Base-by-base conservation (phyloP, 1,284 basidiomycete species). In the Cerrena zonata region DNA sequence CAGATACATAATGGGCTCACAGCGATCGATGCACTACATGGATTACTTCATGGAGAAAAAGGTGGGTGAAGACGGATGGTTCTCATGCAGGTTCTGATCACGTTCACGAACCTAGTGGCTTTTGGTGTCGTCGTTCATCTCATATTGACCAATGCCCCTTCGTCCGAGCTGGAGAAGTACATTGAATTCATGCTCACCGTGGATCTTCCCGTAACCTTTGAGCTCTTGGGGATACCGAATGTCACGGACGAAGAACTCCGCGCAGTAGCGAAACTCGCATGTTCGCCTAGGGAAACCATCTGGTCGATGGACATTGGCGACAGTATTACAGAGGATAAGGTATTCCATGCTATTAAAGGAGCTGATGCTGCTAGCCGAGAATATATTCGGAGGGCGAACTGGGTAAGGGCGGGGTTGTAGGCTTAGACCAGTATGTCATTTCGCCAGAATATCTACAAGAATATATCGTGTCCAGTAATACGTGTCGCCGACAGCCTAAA, bases 1-100 rank as follows among this genome's bases (percentile, higher is more conserved):
- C 40, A 67, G 65, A 67, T 68, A 50, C 65, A 68, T 52, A 61
- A 68, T 43, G 66, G 65, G 15, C 57, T 68, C 47, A 68, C 66
- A 3, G 61, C 63, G 10, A 62, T 68, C n/a, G 60, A 65, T 21
- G 60, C 56, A 10, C 49, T 67, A 27, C 66, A 68, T 53, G 51
- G 52, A 4, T 55, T 64, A 38, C 58, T 68, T 53, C 66, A 68
- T 53, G 66, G 66, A 26, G 66, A 68, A 51, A 68, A 68, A 53
- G 66, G 65, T 60, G 38, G n/a, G n/a, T n/a, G 23, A 57, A 45
- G 19, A 4, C 11, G 11, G 3, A n/a, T 22, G 10, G 39, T 34
- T 22, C 24, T 2, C n/a, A 5, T 26, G 41, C 5, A 15, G 5
- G 18, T 19, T 40, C 5, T 10, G 19, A 40, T 40, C 7, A 40